Evolutionary conservation across 2,329 filamentous ascomycete genomes (phyloP), one percentile per base, ranked within the genome.

Genomic region (Fonsecaea erecta): DNA sequence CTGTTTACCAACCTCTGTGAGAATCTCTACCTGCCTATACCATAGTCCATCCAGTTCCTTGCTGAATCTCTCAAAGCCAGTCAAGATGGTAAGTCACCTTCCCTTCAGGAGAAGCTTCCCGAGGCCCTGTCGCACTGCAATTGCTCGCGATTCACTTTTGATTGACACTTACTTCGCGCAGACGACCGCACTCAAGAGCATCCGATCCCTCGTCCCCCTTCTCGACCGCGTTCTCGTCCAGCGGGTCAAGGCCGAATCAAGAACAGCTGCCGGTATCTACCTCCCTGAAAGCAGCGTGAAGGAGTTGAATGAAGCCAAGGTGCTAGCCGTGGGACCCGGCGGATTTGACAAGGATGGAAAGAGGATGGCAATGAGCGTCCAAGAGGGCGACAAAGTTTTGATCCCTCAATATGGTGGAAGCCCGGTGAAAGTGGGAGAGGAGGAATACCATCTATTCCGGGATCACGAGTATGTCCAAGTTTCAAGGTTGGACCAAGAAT

Each of bases 221-320:
- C 89, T 99, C 81, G 95, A 99, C 88, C 94, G 95, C 75, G 93
- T 99, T 74, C 90, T 99, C 71, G 92, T 99, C 73, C 95, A 99
- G 88, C 92, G 95, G 82, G 83, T 97, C 83, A 98, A 98, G 85
- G 91, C 94, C 76, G 94, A 98, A 83, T 81, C 93, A 78, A 97
- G 97, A 87, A 99, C 95, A 56, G 93, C 95, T 74, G 89, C 89
- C 76, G 95, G 95, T 76, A 97, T 99, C 86, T 97, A 96, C 86
- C 91, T 99, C 71, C 95, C 95, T 73, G 95, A 99, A 85, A 93
- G 90, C 68, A 91, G 90, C 76, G 92, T 98, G 77, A 97, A 99
- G 87, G 95, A 99, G 81, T 87, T 98, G 78, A 98, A 97, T 82
- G 94, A 98, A 85, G 95, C 92, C 75, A 93, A 92, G 82, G 95